A percentile compares a stretch with the other conserved stretches of the same genome.
These are phyloP conservation scores for Waltiozyma sp. DNA, from an alignment of 1,139 yeast genomes.

Conservation along the genomic window DNA sequence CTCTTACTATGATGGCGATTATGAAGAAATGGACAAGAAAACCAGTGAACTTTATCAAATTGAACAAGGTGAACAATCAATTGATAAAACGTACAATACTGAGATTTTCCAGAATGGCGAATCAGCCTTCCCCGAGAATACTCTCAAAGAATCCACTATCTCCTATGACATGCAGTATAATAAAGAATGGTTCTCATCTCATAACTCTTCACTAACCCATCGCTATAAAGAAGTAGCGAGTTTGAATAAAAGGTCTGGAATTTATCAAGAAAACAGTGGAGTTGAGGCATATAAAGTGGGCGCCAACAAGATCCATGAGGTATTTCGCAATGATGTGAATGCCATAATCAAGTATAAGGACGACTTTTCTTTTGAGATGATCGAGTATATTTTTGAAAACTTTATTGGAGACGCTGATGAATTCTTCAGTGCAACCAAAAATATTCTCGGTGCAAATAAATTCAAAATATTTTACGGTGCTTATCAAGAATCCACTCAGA, in stretches of 20 bases:
- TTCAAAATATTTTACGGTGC: conserved; percentile 6
- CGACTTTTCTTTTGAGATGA: conserved; percentile 6
- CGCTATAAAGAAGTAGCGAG: background rate
- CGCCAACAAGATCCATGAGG: background rate
- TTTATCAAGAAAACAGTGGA: background rate
- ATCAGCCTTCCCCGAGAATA: background rate
- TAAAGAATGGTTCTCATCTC: background rate
- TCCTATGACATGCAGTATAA: background rate
- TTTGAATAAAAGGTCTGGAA: background rate
- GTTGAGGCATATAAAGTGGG: background rate
- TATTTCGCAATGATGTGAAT: conserved; percentile 1
- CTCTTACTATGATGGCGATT: background rate
- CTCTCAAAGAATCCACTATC: background rate
- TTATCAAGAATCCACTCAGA: conserved; percentile 7
- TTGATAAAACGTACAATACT: too few species aligned
- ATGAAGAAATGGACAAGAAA: background rate
- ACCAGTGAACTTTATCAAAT: background rate
- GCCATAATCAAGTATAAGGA: conserved; percentile 1
- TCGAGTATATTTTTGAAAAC: conserved; percentile 8
- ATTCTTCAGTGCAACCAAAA: conserved; percentile 5
- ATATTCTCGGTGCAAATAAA: conserved; percentile 2
- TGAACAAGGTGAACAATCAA: too few species aligned
- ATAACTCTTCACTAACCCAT: background rate
- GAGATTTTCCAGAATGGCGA: too few species aligned
- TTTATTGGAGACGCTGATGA: conserved; percentile 3